Percentiles rank a stretch among this genome's conserved stretches.
Evolutionary conservation across 768 basidiomycete genomes (phyloP).

Genomic region (Trametes cingulata): DNA sequence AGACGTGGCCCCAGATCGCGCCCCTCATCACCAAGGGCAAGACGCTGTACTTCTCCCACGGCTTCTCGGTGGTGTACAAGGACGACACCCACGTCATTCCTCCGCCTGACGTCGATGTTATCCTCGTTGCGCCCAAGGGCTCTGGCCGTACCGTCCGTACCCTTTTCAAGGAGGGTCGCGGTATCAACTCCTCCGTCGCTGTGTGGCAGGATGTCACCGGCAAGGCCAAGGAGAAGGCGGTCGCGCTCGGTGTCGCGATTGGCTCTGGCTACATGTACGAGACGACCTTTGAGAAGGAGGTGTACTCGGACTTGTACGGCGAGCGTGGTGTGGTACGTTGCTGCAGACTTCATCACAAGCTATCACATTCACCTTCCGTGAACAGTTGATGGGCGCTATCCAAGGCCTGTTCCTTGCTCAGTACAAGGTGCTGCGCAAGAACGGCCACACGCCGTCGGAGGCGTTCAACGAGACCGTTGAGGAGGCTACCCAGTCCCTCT

Average conservation of each 20-base stretch:
- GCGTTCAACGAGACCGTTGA: constrained; percentile 99
- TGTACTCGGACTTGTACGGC: constrained; percentile 98
- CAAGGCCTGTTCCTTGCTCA: constrained; percentile 99
- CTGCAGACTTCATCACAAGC: background rate
- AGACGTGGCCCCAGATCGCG: constrained; percentile 86
- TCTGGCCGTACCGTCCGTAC: constrained; percentile 99
- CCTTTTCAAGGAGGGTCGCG: constrained; percentile 99
- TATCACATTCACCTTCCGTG: constrained; percentile 2
- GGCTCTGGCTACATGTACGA: constrained; percentile 99
- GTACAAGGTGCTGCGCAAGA: constrained; percentile 95
- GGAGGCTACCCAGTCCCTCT: constrained; percentile 99
- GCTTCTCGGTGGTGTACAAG: constrained; percentile 99
- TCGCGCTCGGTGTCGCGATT: constrained; percentile 90
- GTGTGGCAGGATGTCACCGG: constrained; percentile 98
- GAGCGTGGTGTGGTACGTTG: constrained; percentile 96
- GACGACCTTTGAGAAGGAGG: constrained; percentile 99
- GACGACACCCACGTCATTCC: constrained; percentile 93
- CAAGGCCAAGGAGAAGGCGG: constrained; percentile 95
- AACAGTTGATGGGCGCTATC: constrained; percentile 93
- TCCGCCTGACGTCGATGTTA: constrained; percentile 94
- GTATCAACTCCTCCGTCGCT: constrained; percentile 93
- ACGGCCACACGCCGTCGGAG: constrained; percentile 96
- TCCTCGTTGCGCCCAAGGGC: constrained; percentile 98
- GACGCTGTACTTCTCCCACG: constrained; percentile 99
- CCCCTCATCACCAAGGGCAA: constrained; percentile 99